Conservation (phyloP, 768 basidiomycete species). For the Xerocomellus amylosporus region DNA sequence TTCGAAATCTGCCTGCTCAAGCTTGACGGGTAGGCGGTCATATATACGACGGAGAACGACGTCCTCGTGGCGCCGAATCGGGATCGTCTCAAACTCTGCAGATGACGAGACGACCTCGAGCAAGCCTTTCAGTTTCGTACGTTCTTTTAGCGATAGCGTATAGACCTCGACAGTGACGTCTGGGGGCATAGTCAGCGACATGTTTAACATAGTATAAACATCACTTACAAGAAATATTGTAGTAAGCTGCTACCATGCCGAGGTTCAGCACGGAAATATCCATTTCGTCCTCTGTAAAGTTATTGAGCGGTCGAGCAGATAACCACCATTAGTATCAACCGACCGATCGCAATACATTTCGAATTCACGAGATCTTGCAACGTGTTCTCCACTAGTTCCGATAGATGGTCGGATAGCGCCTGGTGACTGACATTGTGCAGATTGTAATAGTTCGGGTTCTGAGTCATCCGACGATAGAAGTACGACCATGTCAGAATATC, state of each 20-base stretch:
- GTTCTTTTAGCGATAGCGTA: constrained; percentile 90
- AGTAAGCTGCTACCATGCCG: constrained; percentile 98
- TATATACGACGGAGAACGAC: constrained; percentile 82
- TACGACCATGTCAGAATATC: constrained; percentile 99
- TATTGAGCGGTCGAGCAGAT: background rate
- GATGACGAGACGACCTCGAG: constrained; percentile 97
- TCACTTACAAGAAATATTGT: constrained; percentile 83
- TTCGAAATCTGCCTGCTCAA: constrained; percentile 80
- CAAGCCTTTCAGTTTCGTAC: constrained; percentile 94
- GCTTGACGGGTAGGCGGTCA: constrained; percentile 95
- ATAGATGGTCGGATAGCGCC: constrained; percentile 92
- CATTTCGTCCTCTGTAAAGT: constrained; percentile 76
- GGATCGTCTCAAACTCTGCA: constrained; percentile 92
- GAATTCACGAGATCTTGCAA: constrained; percentile 88
- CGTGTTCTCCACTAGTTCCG: constrained; percentile 93
- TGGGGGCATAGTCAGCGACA: constrained; percentile 25
- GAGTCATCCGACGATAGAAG: constrained; percentile 96
- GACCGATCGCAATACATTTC: constrained; percentile 90
- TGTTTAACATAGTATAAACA: background rate
- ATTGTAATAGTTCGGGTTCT: constrained; percentile 96
- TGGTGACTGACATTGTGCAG: constrained; percentile 94
- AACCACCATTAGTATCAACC: constrained; percentile 15
- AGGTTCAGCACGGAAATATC: constrained; percentile 88
- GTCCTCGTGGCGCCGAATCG: constrained; percentile 94
- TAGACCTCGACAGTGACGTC: constrained; percentile 98